These are phyloP conservation scores for Guadua angustifolia DNA, from an alignment of 176 grass and related monocot species.

Conservation along the genomic window DNA sequence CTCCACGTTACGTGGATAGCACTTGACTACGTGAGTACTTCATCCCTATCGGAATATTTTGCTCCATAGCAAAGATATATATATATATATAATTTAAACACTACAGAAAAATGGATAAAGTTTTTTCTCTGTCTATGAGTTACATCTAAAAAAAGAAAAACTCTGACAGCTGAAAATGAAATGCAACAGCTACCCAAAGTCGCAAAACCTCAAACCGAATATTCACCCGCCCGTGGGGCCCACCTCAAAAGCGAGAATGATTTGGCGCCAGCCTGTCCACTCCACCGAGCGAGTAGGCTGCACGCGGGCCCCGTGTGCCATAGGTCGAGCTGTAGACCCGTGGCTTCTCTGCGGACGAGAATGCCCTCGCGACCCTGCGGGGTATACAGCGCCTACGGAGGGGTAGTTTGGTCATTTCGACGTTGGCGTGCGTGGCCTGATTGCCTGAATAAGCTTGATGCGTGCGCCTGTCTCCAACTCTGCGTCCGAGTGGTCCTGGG, in stretches of 20 bases:
- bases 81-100: too few relatives aligned
- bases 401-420: not conserved
- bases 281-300: not conserved
- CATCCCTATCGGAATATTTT: too few relatives aligned
- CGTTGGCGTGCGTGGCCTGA: not conserved
- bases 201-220: not conserved
- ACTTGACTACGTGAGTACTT: too few relatives aligned
- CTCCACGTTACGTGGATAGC: too few relatives aligned
- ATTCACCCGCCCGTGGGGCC: not conserved
- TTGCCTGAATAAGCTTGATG: not conserved
- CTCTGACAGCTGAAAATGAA: not conserved
- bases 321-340: not conserved
- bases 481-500: not conserved
- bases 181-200: too few relatives aligned
- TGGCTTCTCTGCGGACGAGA: not conserved
- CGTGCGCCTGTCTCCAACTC: not conserved
- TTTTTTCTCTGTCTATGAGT: too few relatives aligned
- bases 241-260: not conserved
- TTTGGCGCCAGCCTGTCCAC: slow-evolving; percentile 4
- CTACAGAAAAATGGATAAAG: too few relatives aligned
- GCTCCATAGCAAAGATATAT: too few relatives aligned
- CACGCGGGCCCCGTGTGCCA: not conserved
- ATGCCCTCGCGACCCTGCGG: too few relatives aligned
- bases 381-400: not conserved
- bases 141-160: too few relatives aligned